phyloP scores from a whole-genome alignment of 1,139 yeast genomes.

The Magnusiomyces sp. region DNA sequence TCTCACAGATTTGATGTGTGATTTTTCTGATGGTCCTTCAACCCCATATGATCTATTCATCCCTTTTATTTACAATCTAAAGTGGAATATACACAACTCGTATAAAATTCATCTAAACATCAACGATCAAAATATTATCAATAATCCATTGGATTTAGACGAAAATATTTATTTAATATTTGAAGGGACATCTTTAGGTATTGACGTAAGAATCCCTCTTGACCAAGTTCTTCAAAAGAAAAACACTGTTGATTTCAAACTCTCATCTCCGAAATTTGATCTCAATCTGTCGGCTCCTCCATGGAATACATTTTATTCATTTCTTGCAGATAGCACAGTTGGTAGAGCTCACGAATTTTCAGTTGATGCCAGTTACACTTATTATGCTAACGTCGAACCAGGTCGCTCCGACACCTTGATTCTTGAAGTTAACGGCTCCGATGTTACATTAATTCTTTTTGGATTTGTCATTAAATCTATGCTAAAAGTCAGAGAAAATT shows the following conservation, averaged over 20 bases:
- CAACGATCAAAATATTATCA: slow-evolving; percentile 79
- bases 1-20: slow-evolving; percentile 64
- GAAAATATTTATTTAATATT: slow-evolving; percentile 72
- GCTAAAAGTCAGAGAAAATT: slow-evolving; percentile 74
- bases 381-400: slow-evolving; percentile 49
- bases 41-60: slow-evolving; percentile 65
- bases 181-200: slow-evolving; percentile 51
- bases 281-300: slow-evolving; percentile 70
- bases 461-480: slow-evolving; percentile 74
- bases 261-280: slow-evolving; percentile 53
- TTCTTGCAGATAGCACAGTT: slow-evolving; percentile 49
- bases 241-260: slow-evolving; percentile 45
- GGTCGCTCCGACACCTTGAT: slow-evolving; percentile 63
- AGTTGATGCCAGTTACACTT: slow-evolving; percentile 59
- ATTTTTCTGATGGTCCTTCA: slow-evolving; percentile 69
- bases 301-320: slow-evolving; percentile 81
- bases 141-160: slow-evolving; percentile 75
- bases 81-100: slow-evolving; percentile 48
- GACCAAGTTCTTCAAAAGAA: slow-evolving; percentile 50
- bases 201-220: slow-evolving; percentile 50
- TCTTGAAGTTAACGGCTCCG: slow-evolving; percentile 55
- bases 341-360: slow-evolving; percentile 61
- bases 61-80: slow-evolving; percentile 54
- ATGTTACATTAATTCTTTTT: slow-evolving; percentile 61
- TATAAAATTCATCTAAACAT: slow-evolving; percentile 65